Conservation (phyloP, 192 early-diverging fungal genomes). For the Rhizophagus clarus region DNA sequence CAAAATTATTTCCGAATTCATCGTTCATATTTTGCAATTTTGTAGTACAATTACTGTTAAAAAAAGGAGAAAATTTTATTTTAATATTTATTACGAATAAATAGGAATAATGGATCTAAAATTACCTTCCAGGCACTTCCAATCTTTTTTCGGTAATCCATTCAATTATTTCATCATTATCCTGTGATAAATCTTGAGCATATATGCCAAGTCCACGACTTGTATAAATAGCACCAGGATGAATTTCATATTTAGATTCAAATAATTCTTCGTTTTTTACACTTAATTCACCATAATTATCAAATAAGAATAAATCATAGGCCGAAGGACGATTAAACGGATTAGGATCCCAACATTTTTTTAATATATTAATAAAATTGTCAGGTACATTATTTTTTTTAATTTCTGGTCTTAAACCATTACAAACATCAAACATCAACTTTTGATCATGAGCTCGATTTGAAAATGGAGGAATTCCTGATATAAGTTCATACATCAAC, state of each 20-base stretch:
- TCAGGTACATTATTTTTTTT: constrained; percentile 29
- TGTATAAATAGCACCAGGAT: neutral
- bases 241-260: neutral
- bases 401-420: constrained; percentile 39
- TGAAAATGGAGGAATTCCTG: constrained; percentile 40
- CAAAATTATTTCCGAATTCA: neutral
- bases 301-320: neutral
- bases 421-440: constrained; percentile 36
- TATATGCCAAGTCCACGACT: neutral
- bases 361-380: constrained; percentile 38
- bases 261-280: neutral
- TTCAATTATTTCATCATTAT: neutral
- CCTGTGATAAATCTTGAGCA: neutral
- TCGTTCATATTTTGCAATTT: neutral
- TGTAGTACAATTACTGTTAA: neutral
- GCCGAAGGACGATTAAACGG: constrained; percentile 29
- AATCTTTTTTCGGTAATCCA: neutral
- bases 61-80: too few species aligned
- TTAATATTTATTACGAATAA: neutral
- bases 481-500: constrained; percentile 46
- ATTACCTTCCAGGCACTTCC: neutral
- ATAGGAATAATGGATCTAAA: neutral
- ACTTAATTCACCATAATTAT: neutral
- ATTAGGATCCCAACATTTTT: constrained; percentile 43
- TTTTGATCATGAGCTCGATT: constrained; percentile 34